Conservation (phyloP, 1,284 basidiomycete genomes). For the Abortiporus biennis region DNA sequence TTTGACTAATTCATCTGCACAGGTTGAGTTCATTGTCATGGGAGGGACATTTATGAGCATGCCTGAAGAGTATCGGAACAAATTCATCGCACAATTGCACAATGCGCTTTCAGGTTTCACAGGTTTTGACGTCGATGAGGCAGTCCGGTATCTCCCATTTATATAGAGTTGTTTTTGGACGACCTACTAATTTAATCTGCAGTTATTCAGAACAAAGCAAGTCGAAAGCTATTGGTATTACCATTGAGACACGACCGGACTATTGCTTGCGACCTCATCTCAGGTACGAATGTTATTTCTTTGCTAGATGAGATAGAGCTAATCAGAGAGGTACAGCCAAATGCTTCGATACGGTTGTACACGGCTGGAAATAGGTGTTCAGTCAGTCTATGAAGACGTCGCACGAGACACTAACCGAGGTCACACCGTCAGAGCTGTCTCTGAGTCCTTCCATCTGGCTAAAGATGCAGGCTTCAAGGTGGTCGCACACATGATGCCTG, state of each 20-base stretch:
- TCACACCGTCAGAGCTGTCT: slow-evolving; percentile 96
- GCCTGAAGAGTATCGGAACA: slow-evolving; percentile 91
- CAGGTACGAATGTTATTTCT: slow-evolving; percentile 38
- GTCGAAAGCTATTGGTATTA: slow-evolving; percentile 98
- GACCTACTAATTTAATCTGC: slow-evolving; percentile 6
- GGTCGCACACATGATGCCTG: slow-evolving; percentile 98
- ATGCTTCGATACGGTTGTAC: slow-evolving; percentile 99
- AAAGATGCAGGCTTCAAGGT: slow-evolving; percentile 99
- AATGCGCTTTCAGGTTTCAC: slow-evolving; percentile 97
- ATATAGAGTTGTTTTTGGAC: slow-evolving; percentile 1
- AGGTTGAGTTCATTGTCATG: slow-evolving; percentile 99
- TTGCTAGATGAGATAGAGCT: slow-evolving; percentile 1
- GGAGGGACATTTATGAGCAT: slow-evolving; percentile 99
- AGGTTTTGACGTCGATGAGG: slow-evolving; percentile 91
- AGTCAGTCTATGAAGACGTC: slow-evolving; percentile 99
- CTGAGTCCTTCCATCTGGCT: slow-evolving; percentile 96
- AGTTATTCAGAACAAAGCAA: slow-evolving; percentile 95
- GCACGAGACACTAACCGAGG: slow-evolving; percentile 97
- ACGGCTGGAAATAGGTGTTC: slow-evolving; percentile 96
- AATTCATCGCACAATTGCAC: slow-evolving; percentile 95
- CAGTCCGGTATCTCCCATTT: slow-evolving; percentile 64
- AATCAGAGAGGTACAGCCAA: slow-evolving; percentile 54
- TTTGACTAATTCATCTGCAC: slow-evolving; percentile 5
- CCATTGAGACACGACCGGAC: slow-evolving; percentile 97
- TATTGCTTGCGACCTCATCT: slow-evolving; percentile 98